Evolutionary conservation across 352 stramenopile species (phyloP).

Genomic region (Phytophthora nicotianae): DNA sequence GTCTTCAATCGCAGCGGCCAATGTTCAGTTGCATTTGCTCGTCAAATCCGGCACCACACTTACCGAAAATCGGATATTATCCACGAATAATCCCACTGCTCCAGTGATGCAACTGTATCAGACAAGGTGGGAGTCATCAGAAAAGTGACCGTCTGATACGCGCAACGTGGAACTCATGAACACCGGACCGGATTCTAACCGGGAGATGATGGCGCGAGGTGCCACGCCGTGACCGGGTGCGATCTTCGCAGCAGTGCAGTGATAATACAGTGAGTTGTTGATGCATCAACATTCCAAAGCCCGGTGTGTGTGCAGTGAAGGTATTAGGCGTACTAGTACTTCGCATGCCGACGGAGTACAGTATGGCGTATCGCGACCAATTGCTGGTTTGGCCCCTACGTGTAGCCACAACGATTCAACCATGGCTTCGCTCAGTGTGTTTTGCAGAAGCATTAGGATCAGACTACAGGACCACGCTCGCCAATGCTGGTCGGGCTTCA

Average conservation of each 20-base stretch:
- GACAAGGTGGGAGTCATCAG: neutral
- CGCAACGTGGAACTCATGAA: neutral
- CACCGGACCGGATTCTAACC: too few species aligned
- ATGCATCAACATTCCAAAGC: too few species aligned
- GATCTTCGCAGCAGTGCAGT: constrained; percentile 6
- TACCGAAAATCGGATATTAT: neutral
- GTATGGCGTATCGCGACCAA: too few species aligned
- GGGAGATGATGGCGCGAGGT: constrained; percentile 1
- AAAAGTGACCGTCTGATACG: neutral
- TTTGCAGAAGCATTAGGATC: neutral
- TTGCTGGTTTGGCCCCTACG: too few species aligned
- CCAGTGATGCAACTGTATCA: neutral
- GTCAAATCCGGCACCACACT: neutral
- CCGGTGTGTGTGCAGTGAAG: too few species aligned
- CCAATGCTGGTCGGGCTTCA: neutral
- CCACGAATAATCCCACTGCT: neutral
- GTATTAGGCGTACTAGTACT: too few species aligned
- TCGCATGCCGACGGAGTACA: too few species aligned
- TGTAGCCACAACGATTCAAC: too few species aligned
- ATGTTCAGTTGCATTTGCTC: neutral
- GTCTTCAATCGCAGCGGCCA: neutral
- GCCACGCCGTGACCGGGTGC: neutral
- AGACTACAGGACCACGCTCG: neutral
- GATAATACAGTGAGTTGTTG: too few species aligned
- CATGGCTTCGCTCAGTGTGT: neutral